Evolutionary conservation across 352 stramenopile genomes (phyloP).

Genomic region (Pythium aphanidermatum): DNA sequence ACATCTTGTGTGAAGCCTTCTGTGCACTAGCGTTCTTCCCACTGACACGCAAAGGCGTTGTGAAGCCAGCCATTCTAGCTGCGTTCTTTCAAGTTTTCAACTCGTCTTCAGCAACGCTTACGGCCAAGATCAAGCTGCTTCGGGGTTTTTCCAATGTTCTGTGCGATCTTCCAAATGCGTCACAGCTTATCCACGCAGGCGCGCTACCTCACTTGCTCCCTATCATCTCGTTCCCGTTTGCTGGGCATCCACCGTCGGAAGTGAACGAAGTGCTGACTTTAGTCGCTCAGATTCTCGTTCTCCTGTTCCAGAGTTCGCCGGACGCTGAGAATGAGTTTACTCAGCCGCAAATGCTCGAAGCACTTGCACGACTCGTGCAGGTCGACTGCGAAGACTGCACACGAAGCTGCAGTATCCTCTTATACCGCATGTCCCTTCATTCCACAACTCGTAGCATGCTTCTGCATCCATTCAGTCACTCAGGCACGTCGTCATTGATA

Average conservation of each 20-base stretch:
- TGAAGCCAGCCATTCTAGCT: conserved; percentile 33
- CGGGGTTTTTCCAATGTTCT: conserved; percentile 49
- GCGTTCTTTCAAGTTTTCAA: conserved; percentile 40
- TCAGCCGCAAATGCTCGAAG: conserved; percentile 17
- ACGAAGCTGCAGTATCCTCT: conserved; percentile 42
- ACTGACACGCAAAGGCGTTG: conserved; percentile 33
- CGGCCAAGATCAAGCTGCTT: conserved; percentile 37
- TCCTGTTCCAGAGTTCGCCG: conserved; percentile 27
- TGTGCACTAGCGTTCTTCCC: conserved; percentile 52
- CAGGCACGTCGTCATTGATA: conserved; percentile 11
- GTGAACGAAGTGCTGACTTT: conserved; percentile 7
- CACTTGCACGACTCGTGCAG: conserved; percentile 15
- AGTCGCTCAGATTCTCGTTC: conserved; percentile 23
- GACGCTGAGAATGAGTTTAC: conserved; percentile 29
- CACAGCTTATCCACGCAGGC: conserved; percentile 19
- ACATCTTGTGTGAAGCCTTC: conserved; percentile 61
- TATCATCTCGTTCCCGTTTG: conserved; percentile 1
- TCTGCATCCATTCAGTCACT: neutral
- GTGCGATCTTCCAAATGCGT: conserved; percentile 24
- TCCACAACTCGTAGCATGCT: conserved; percentile 24
- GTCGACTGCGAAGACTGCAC: conserved; percentile 24
- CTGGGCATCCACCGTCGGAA: neutral
- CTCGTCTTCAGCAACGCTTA: conserved; percentile 3
- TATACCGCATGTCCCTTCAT: conserved; percentile 53
- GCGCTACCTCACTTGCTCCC: conserved; percentile 24